Conservation (phyloP, 495 filamentous ascomycete species). For the Chaetomidium leptoderma region DNA sequence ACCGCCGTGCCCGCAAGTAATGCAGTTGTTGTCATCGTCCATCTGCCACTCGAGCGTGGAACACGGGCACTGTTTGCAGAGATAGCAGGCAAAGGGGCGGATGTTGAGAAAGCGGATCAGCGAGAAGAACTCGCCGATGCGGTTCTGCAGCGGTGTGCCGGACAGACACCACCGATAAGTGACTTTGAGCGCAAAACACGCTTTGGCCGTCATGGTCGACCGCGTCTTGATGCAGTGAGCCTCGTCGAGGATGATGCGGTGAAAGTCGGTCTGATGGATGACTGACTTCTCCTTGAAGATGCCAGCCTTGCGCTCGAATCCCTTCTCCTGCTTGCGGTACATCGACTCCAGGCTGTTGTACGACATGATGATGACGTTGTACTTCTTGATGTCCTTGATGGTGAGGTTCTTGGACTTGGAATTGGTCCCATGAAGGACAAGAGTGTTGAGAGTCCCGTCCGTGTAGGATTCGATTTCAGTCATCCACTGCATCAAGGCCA, state of each 20-base stretch:
- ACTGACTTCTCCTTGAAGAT: slow-evolving; percentile 70
- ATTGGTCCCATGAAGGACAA: slow-evolving; percentile 86
- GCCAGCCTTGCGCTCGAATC: slow-evolving; percentile 73
- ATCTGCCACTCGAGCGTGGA: slow-evolving; percentile 79
- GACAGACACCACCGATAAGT: slow-evolving; percentile 92
- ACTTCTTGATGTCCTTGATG: slow-evolving; percentile 68
- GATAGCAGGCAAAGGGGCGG: slow-evolving; percentile 83
- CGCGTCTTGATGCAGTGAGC: slow-evolving; percentile 94
- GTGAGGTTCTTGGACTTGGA: slow-evolving; percentile 69
- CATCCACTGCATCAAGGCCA: slow-evolving; percentile 96
- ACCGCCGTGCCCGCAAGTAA: slow-evolving; percentile 57
- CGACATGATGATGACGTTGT: slow-evolving; percentile 93
- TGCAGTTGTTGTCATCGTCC: slow-evolving; percentile 62
- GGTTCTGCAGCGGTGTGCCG: slow-evolving; percentile 91
- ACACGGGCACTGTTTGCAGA: slow-evolving; percentile 81
- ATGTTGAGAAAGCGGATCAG: slow-evolving; percentile 85
- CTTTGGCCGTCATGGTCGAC: slow-evolving; percentile 83
- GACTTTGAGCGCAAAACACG: slow-evolving; percentile 83
- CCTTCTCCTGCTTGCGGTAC: slow-evolving; percentile 87
- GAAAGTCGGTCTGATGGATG: slow-evolving; percentile 81
- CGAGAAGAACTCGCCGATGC: slow-evolving; percentile 96
- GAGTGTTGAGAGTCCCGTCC: slow-evolving; percentile 77
- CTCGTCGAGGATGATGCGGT: slow-evolving; percentile 91
- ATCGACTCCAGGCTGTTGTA: slow-evolving; percentile 91
- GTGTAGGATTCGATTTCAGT: slow-evolving; percentile 91